Conservation (phyloP, 2,329 filamentous ascomycete species). For the Hymenoscyphus scutula region DNA sequence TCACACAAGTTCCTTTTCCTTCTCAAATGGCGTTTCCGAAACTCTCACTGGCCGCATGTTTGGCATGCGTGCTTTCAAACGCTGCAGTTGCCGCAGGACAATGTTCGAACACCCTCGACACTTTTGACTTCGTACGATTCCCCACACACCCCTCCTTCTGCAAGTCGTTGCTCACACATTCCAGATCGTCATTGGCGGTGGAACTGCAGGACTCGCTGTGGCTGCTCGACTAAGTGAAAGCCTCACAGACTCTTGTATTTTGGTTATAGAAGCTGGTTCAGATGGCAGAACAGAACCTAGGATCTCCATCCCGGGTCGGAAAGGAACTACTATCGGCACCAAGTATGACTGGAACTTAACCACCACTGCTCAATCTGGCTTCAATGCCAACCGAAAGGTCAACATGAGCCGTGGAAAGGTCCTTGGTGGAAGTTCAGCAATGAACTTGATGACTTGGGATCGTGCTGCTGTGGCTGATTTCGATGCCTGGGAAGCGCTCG, state of each 20-base stretch:
- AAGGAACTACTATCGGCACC: conserved; percentile 36
- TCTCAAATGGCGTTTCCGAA: conserved; percentile 3
- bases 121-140: conserved; percentile 9
- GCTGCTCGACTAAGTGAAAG: conserved; percentile 42
- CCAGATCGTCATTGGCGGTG: conserved; percentile 43
- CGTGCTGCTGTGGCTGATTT: conserved; percentile 30
- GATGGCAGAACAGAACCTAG: conserved; percentile 37
- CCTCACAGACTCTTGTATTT: conserved; percentile 36
- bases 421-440: conserved; percentile 40
- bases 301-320: conserved; percentile 40
- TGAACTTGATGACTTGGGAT: conserved; percentile 33
- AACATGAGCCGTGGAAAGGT: conserved; percentile 20
- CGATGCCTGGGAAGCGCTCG: conserved; percentile 42
- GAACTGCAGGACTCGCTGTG: conserved; percentile 45
- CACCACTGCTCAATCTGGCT: conserved; percentile 38
- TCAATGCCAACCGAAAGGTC: conserved; percentile 25
- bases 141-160: not conserved
- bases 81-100: not conserved
- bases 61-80: conserved; percentile 4
- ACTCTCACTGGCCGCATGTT: not conserved
- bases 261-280: conserved; percentile 32
- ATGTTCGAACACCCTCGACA: conserved; percentile 8
- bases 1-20: conserved; percentile 1
- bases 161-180: not conserved
- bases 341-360: conserved; percentile 44